A percentile compares a stretch with the other conserved stretches of the same genome.
phyloP scores from a whole-genome alignment of 208 protist genomes.

The Trypanosomatidae sp. region DNA sequence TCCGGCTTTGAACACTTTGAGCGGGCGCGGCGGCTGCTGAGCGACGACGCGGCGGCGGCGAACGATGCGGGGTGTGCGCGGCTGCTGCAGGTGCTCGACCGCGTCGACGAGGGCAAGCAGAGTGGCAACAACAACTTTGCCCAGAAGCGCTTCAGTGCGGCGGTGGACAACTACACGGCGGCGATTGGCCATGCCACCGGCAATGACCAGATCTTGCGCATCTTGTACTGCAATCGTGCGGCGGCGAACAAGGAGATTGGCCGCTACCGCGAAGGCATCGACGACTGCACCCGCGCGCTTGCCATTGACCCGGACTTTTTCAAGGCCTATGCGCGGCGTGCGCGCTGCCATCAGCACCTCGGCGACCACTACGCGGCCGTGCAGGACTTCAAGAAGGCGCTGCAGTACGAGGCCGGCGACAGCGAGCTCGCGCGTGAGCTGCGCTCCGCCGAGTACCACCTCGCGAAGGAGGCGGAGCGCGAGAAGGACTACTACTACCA shows the following conservation, averaged over 20 bases:
- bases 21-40: conserved; percentile 28
- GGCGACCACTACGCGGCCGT: conserved; percentile 71
- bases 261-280: conserved; percentile 72
- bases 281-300: conserved; percentile 83
- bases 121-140: conserved; percentile 75
- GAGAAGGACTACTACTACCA: conserved; percentile 86
- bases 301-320: conserved; percentile 70
- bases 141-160: conserved; percentile 55
- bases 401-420: conserved; percentile 54
- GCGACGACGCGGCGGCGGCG: conserved; percentile 17
- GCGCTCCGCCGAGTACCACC: conserved; percentile 37
- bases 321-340: conserved; percentile 84
- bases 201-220: conserved; percentile 76
- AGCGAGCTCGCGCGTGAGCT: conserved; percentile 61
- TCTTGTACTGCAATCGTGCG: conserved; percentile 88
- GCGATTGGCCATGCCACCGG: conserved; percentile 46
- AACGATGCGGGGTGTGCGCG: conserved; percentile 58
- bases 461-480: conserved; percentile 61
- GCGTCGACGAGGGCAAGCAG: conserved; percentile 81
- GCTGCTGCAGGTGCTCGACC: conserved; percentile 47
- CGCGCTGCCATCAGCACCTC: conserved; percentile 70
- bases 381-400: conserved; percentile 73
- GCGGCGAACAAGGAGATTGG: conserved; percentile 82
- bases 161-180: conserved; percentile 61
- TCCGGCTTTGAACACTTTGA: conserved; percentile 83